phyloP scores from a whole-genome alignment of 177 flowering plant genomes.

The Tripterygium wilfordii region DNA sequence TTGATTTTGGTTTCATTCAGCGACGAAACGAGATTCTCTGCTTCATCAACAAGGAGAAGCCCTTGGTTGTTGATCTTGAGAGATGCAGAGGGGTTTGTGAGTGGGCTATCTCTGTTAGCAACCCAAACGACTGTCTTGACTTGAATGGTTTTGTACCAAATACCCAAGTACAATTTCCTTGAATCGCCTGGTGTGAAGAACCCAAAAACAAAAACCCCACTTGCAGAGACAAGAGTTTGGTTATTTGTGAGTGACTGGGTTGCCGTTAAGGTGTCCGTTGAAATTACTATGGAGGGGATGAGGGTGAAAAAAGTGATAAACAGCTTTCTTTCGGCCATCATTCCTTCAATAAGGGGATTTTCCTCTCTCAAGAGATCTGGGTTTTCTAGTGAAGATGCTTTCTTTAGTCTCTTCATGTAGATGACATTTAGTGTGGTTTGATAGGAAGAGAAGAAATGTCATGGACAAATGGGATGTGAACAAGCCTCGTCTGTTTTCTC shows the following conservation, averaged over 20 bases:
- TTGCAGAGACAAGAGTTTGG: conserved; percentile 16
- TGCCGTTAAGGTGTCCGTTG: conserved; percentile 8
- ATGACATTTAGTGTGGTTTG: conserved; percentile 4
- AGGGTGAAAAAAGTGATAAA: conserved; percentile 1
- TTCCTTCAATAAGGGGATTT: background rate
- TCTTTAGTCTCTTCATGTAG: conserved; percentile 1
- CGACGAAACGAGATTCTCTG: background rate
- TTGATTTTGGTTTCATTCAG: background rate
- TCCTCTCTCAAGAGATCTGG: background rate
- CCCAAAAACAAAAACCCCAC: conserved; percentile 13
- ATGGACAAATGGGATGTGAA: too few relatives aligned
- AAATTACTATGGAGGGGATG: conserved; percentile 4
- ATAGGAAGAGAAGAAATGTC: conserved; percentile 4
- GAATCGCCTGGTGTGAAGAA: conserved; percentile 34
- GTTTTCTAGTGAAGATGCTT: background rate
- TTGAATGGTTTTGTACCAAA: conserved; percentile 21
- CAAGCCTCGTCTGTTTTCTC: too few relatives aligned
- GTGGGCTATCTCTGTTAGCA: conserved; percentile 31
- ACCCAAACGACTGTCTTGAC: conserved; percentile 25
- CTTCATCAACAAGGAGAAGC: conserved; percentile 1
- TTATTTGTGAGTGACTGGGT: conserved; percentile 15
- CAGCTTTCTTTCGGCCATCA: background rate
- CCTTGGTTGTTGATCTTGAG: conserved; percentile 17
- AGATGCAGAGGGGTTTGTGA: conserved; percentile 16
- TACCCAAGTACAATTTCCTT: conserved; percentile 19